These are phyloP conservation scores for Vanrija pseudolonga DNA, from an alignment of 1,284 basidiomycete genomes.

Conservation along the genomic window DNA sequence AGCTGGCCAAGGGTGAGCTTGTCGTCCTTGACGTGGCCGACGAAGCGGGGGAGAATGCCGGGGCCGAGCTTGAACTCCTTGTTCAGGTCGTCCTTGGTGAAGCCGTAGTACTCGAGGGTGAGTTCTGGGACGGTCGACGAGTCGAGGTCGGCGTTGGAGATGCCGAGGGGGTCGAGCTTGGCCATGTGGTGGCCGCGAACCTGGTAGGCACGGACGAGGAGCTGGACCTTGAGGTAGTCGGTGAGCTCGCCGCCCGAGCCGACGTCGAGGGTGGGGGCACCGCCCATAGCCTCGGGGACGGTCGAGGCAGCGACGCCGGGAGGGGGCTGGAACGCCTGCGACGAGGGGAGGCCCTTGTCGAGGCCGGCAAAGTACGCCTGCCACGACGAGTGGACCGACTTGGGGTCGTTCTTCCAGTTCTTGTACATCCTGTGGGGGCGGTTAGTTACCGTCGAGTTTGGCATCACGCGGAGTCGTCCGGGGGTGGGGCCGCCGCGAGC, in stretches of 20 bases:
- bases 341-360: slow-evolving; percentile 79
- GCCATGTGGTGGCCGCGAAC: slow-evolving; percentile 97
- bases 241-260: slow-evolving; percentile 66
- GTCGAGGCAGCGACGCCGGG: slow-evolving; percentile 58
- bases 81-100: slow-evolving; percentile 86
- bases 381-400: slow-evolving; percentile 93
- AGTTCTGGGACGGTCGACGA: slow-evolving; percentile 76
- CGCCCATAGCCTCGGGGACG: slow-evolving; percentile 64
- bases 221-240: slow-evolving; percentile 94
- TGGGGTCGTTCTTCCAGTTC: slow-evolving; percentile 84
- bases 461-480: background rate
- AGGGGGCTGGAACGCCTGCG: slow-evolving; percentile 80
- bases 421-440: slow-evolving; percentile 66
- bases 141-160: slow-evolving; percentile 81
- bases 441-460: background rate
- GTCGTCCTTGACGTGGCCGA: slow-evolving; percentile 57
- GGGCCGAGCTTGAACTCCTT: slow-evolving; percentile 93
- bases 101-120: slow-evolving; percentile 88
- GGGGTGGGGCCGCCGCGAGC: too few relatives aligned
- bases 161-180: slow-evolving; percentile 90
- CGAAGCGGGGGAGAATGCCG: slow-evolving; percentile 94
- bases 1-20: slow-evolving; percentile 90
- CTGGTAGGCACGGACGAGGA: slow-evolving; percentile 96
- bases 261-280: slow-evolving; percentile 75
- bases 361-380: slow-evolving; percentile 90